Evolutionary conservation across 169 alveolate species (phyloP).

Genomic region (Theileria annulata): DNA sequence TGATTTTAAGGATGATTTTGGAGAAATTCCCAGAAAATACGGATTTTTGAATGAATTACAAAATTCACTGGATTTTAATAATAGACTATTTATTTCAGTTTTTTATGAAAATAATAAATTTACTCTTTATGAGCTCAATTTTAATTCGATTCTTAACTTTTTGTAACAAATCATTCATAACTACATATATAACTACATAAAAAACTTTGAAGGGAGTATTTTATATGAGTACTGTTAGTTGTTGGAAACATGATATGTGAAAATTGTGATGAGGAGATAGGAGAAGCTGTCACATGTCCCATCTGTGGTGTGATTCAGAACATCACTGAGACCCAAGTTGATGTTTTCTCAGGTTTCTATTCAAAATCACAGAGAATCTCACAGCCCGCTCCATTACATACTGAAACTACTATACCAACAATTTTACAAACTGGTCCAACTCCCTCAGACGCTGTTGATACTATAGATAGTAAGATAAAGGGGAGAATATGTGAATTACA

Average conservation of each 20-base stretch:
- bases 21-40: neutral
- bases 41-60: neutral
- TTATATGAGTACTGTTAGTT: neutral
- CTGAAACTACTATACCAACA: constrained; percentile 25
- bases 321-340: constrained; percentile 40
- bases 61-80: too few species aligned
- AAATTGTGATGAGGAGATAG: constrained; percentile 52
- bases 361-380: constrained; percentile 43
- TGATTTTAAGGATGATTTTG: neutral
- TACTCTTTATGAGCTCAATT: constrained; percentile 28
- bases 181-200: neutral
- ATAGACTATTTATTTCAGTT: neutral
- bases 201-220: neutral
- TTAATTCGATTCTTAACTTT: constrained; percentile 18
- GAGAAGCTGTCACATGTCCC: constrained; percentile 41
- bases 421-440: constrained; percentile 33
- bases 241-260: constrained; percentile 35
- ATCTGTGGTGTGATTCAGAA: constrained; percentile 60
- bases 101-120: neutral
- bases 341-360: constrained; percentile 40
- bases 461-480: neutral
- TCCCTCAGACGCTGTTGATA: constrained; percentile 37
- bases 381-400: constrained; percentile 27
- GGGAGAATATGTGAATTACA: constrained; percentile 18
- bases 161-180: neutral